Evolutionary conservation across 805 yeast genomes (phyloP), one percentile per base, ranked within the genome.

Genomic region (Ogataea glucozyma): DNA sequence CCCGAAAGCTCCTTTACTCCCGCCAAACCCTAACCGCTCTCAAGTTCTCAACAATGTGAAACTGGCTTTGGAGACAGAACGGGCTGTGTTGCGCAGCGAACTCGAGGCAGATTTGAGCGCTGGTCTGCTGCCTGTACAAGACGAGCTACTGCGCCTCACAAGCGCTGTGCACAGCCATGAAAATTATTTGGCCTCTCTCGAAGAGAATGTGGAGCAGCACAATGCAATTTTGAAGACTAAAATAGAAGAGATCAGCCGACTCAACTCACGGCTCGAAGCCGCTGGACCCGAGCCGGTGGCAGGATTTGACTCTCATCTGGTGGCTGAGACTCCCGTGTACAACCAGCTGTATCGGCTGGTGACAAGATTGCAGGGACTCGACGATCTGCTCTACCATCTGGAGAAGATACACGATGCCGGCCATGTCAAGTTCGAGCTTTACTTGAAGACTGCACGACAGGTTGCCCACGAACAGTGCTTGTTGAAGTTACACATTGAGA

Each of bases 351-450:
- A 85, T 56, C 75, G 75, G 16, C 65, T 83, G 1, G 77, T 78
- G 0, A 75, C 89, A 14, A 82, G 78, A 29, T 86, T 85, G 40
- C 72, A 74, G 46, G 86, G 95, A 1, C 73, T 82, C n/a, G 75
- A 76, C 22, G 96, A 90, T 57, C 70, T 90, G 0, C 56, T 76
- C 10, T 71, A 75, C 43, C 71, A 79, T 9, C 66, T 89, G 8
- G 75, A 78, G 4, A 77, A 80, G 16, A 73, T 78, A 4, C 77
- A 75, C 46, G 81, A 75, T 43, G 52, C 64, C 2, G 81, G 78
- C 4, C 57, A 65, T 33, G 54, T 81, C n/a, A 43, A 64, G 4
- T 53, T 77, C 17, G 71, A 69, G 3, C 60, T 58, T 14, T 76
- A 75, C 50, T 51, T 76, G 44, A 70, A 69, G 36, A 43, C 52